Conservation (phyloP, 192 early-diverging fungal genomes). For the Bifiguratus adelaidae region DNA sequence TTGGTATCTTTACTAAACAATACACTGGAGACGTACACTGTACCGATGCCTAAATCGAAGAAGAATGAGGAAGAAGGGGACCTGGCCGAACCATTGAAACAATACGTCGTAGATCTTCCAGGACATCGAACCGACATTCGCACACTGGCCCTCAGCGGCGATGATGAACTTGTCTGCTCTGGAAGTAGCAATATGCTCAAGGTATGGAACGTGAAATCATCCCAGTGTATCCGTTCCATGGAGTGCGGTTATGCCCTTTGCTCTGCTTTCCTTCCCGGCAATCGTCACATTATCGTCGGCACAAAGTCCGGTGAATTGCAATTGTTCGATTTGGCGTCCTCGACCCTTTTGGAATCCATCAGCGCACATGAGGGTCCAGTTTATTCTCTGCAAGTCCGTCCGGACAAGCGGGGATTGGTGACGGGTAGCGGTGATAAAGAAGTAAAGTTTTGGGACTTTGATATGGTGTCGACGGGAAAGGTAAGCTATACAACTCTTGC, state of each 20-base stretch:
- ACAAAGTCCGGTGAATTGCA: constrained; percentile 87
- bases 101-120: constrained; percentile 63
- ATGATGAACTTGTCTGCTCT: constrained; percentile 79
- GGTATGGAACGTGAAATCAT: constrained; percentile 81
- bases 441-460: constrained; percentile 98
- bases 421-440: constrained; percentile 91
- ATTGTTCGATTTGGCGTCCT: constrained; percentile 82
- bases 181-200: constrained; percentile 82
- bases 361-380: constrained; percentile 86
- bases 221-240: constrained; percentile 79
- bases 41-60: constrained; percentile 40
- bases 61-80: constrained; percentile 55
- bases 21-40: constrained; percentile 66
- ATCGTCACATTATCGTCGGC: constrained; percentile 81
- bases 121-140: constrained; percentile 92
- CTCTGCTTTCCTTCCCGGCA: constrained; percentile 85
- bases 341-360: constrained; percentile 73
- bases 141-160: constrained; percentile 77
- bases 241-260: constrained; percentile 91
- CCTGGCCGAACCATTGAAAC: constrained; percentile 51
- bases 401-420: constrained; percentile 79
- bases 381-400: constrained; percentile 78
- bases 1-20: constrained; percentile 78
- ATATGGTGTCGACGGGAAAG: constrained; percentile 45
- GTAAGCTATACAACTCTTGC: background rate